A percentile compares a stretch with the other conserved stretches of the same genome.
Evolutionary conservation across 2,329 filamentous ascomycete species (phyloP).

Genomic region (Periglandula ipomoeae): DNA sequence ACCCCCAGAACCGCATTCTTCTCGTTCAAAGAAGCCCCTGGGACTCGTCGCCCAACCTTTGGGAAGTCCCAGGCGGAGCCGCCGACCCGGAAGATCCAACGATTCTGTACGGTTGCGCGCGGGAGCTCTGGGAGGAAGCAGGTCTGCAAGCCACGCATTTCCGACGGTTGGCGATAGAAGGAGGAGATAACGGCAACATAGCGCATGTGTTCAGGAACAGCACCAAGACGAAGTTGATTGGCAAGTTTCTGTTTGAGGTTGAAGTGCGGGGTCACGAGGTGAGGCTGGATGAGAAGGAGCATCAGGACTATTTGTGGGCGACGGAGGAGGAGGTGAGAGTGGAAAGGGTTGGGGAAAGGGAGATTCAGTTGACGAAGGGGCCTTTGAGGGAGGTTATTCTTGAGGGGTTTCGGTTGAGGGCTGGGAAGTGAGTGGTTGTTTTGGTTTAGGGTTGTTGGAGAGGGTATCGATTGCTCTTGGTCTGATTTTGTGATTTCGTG

Average conservation of each 20-base stretch:
- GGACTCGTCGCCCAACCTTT: slow-evolving; percentile 28
- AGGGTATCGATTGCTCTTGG: no score
- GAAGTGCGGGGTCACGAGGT: slow-evolving; percentile 14
- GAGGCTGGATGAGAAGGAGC: slow-evolving; percentile 21
- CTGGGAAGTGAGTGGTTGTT: no score
- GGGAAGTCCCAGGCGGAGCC: slow-evolving; percentile 35
- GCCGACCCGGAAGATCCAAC: slow-evolving; percentile 27
- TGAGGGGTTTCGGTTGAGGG: slow-evolving; percentile 14
- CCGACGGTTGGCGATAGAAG: slow-evolving; percentile 7
- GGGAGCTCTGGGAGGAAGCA: slow-evolving; percentile 35
- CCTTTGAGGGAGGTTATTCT: slow-evolving; percentile 12
- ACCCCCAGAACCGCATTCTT: slow-evolving; percentile 19
- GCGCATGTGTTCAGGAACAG: slow-evolving; percentile 2
- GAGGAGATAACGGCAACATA: background rate
- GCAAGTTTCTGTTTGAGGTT: slow-evolving; percentile 11
- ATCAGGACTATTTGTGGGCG: slow-evolving; percentile 22
- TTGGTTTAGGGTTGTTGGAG: no score
- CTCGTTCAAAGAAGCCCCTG: slow-evolving; percentile 29
- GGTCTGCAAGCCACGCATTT: slow-evolving; percentile 21
- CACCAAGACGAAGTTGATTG: background rate
- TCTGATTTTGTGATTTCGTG: no score
- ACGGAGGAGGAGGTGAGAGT: slow-evolving; percentile 17
- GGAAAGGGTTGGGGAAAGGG: slow-evolving; percentile 11
- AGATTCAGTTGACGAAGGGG: slow-evolving; percentile 13
- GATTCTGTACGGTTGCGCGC: slow-evolving; percentile 26